phyloP scores from a whole-genome alignment of 257 asterid species.

The Solanum phureja region DNA sequence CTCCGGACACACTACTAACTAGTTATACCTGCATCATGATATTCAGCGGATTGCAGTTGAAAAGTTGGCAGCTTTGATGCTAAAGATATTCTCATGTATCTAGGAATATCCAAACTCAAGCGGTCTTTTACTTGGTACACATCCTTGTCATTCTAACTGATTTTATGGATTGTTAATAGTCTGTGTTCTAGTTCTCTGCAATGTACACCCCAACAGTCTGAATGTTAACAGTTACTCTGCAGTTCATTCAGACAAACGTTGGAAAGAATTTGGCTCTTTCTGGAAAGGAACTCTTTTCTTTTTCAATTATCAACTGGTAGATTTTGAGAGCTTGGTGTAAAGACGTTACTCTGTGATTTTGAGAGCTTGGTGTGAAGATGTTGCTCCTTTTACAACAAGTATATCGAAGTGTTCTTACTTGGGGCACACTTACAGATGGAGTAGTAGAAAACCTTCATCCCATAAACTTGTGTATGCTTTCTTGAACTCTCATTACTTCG shows the following conservation, averaged over 20 bases:
- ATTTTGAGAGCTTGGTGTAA: background rate
- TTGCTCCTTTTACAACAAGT: background rate
- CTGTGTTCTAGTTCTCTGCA: background rate
- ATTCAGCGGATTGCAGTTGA: background rate
- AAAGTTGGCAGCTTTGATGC: background rate
- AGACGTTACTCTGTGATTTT: background rate
- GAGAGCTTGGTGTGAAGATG: background rate
- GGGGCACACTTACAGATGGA: background rate
- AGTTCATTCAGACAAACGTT: background rate
- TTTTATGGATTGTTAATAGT: background rate
- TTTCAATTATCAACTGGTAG: background rate
- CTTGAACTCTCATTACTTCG: background rate
- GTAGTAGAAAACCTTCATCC: background rate
- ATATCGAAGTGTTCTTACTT: background rate
- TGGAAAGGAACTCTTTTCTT: background rate
- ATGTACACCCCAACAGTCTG: background rate
- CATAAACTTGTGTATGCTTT: background rate
- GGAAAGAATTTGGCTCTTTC: background rate
- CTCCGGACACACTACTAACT: background rate
- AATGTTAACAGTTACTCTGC: background rate
- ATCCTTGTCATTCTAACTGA: background rate
- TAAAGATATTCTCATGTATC: background rate
- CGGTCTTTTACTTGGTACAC: background rate
- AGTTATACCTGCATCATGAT: background rate
- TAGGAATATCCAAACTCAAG: background rate